A percentile compares a stretch with the other conserved stretches of the same genome.
These are phyloP conservation scores for Uronychia binucleata DNA, from an alignment of 73 alveolate genomes.

Conservation along the genomic window DNA sequence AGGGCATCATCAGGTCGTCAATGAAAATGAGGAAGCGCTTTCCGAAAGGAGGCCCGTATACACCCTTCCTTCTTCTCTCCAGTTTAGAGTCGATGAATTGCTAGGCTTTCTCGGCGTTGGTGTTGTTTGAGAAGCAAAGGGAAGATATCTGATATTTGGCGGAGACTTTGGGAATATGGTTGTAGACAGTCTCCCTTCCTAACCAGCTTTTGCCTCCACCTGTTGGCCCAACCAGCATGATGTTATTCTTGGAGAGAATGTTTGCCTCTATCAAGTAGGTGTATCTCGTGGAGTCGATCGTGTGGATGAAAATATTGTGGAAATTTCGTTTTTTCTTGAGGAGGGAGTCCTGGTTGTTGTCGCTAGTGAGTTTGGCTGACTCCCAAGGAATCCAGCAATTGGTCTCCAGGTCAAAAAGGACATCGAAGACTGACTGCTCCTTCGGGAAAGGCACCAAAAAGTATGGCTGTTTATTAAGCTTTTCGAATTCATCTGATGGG, in stretches of 20 bases:
- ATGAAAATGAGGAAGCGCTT: constrained; percentile 71
- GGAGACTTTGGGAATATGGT: constrained; percentile 18
- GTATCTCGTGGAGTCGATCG: constrained; percentile 95
- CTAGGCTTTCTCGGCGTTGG: constrained; percentile 79
- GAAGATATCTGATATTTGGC: constrained; percentile 63
- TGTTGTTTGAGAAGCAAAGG: constrained; percentile 70
- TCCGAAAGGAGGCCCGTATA: constrained; percentile 84
- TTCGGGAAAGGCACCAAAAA: constrained; percentile 34
- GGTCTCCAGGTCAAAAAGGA: constrained; percentile 43
- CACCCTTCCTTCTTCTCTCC: constrained; percentile 86
- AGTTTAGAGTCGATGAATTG: constrained; percentile 74
- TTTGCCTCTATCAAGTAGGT: constrained; percentile 80
- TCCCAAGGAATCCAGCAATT: constrained; percentile 48
- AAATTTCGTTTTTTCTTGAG: constrained; percentile 26
- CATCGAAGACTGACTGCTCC: constrained; percentile 17
- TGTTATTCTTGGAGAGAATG: constrained; percentile 78
- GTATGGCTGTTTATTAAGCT: constrained; percentile 32
- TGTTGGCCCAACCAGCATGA: constrained; percentile 88
- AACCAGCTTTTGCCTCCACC: constrained; percentile 96
- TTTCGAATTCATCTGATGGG: constrained; percentile 28
- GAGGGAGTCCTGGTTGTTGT: constrained; percentile 64
- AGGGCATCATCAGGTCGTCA: constrained; percentile 88
- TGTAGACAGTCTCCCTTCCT: constrained; percentile 76
- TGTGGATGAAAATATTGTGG: constrained; percentile 75
- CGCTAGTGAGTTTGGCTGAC: constrained; percentile 51